Conservation (phyloP, 192 early-diverging fungal genomes). For the Coemansia guatemalensis region DNA sequence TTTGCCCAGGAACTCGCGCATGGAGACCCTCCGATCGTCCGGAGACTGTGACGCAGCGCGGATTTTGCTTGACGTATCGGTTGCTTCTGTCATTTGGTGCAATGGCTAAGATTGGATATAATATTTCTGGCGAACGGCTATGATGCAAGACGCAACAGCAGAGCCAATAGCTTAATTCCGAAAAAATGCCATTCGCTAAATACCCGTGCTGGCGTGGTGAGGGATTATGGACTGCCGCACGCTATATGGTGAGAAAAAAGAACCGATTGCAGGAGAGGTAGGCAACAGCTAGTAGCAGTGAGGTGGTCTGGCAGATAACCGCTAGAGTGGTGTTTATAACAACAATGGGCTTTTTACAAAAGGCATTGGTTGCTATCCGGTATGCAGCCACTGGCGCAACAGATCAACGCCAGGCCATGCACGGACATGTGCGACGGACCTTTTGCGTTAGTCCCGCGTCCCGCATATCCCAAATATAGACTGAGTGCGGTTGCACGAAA, state of each 20-base stretch:
- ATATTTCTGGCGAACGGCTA: background rate
- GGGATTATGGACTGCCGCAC: background rate
- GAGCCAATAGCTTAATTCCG: background rate
- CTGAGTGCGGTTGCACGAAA: background rate
- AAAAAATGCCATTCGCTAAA: background rate
- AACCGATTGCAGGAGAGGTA: too few relatives aligned
- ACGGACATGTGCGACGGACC: background rate
- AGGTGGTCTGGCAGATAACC: background rate
- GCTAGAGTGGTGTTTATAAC: background rate
- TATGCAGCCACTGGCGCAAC: background rate
- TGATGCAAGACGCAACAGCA: background rate
- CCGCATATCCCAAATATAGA: background rate
- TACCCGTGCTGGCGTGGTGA: background rate
- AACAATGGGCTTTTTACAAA: background rate
- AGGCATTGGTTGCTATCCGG: background rate
- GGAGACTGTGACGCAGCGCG: conserved; percentile 28
- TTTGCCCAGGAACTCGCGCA: conserved; percentile 47
- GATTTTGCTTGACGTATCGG: conserved; percentile 14
- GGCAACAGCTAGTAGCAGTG: too few relatives aligned
- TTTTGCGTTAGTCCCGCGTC: conserved; percentile 7
- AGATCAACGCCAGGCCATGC: background rate
- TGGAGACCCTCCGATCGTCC: conserved; percentile 29
- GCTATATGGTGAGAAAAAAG: background rate
- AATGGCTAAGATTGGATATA: background rate
- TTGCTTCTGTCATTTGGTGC: conserved; percentile 20